Percentiles rank a stretch among this genome's conserved stretches.
Conservation (phyloP, 306 rosid genomes). For the Vicia sativa region DNA sequence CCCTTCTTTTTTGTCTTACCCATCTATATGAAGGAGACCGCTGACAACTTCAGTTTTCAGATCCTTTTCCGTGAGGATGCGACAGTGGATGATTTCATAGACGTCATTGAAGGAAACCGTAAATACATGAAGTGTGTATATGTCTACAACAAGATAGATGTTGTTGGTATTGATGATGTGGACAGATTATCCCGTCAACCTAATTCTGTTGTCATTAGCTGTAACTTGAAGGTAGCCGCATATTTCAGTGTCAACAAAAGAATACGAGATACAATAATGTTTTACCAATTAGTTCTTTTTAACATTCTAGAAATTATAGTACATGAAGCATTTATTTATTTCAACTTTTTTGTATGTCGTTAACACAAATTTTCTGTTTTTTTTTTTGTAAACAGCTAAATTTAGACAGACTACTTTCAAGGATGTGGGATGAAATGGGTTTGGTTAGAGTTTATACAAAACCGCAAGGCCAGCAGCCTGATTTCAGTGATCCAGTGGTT, state of each 20-base stretch:
- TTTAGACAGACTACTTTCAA: constrained; percentile 88
- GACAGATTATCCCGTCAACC: constrained; percentile 95
- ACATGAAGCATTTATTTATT: not conserved
- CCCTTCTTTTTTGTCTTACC: constrained; percentile 1
- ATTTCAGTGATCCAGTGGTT: constrained; percentile 89
- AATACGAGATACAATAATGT: constrained; percentile 1
- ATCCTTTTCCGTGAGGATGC: constrained; percentile 97
- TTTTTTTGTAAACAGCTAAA: constrained; percentile 70
- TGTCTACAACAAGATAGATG: constrained; percentile 99
- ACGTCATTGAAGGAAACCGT: constrained; percentile 97
- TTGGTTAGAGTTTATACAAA: constrained; percentile 95
- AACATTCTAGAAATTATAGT: not conserved
- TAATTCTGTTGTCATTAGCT: constrained; percentile 93
- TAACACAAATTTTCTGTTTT: constrained; percentile 26
- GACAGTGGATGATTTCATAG: constrained; percentile 95
- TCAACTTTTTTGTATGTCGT: not conserved
- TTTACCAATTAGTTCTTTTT: constrained; percentile 1
- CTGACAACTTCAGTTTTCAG: constrained; percentile 53
- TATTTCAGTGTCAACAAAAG: constrained; percentile 24
- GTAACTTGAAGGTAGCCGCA: constrained; percentile 78
- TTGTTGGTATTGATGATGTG: constrained; percentile 94
- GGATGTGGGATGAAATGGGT: constrained; percentile 99
- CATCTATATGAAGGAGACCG: constrained; percentile 5
- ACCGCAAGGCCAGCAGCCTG: constrained; percentile 99
- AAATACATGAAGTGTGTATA: constrained; percentile 98